Base-by-base conservation (phyloP, 257 asterid species). In the Solanum arcanum region DNA sequence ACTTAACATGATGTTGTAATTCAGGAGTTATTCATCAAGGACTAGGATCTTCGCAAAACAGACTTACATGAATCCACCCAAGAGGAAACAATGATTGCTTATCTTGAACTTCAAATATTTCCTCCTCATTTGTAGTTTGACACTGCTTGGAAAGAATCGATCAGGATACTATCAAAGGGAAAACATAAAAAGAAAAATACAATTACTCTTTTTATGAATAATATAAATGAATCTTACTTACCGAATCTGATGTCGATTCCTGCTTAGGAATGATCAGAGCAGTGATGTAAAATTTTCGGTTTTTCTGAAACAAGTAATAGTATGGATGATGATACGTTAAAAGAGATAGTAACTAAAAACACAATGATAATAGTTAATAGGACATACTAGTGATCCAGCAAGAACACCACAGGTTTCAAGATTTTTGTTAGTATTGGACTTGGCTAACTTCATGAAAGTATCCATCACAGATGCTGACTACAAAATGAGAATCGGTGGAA, bases 21-120 rank as follows among this genome's bases (percentile, higher is more conserved):
- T 81, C 69, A 20, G 68, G 64, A 46, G 46, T 52, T 29, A 49
- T 81, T 80, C 59, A 81, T 81, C 85, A 31, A 49, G 70, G 46
- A 47, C 68, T 52, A 49, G 70, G 85, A 31, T 49, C 69, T 66
- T 29, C 73, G 13, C 86, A 90, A 66, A 49, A 33, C 37, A 68
- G 52, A 89, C 97, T 92, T 93, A 94, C 99, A 93, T 97, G 99
- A 91, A 97, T 97, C 98, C 99, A 97, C 85, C 98, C 98, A 80
- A 97, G 91, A 66, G 98, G 98, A 88, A 97, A 97, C 87, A 97
- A 96, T 83, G 90, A 84, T 89, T 86, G 97, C 92, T 94, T 95
- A 94, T 95, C 99, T 93, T 97, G 99, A 91, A 94, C 99, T 90
- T 97, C 98, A 91, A 94, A 95, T 89, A 97, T 95, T 92, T 97